Evolutionary conservation across 2,329 filamentous ascomycete genomes (phyloP), one percentile per base, ranked within the genome.

Genomic region (Pseudocercospora vitis): DNA sequence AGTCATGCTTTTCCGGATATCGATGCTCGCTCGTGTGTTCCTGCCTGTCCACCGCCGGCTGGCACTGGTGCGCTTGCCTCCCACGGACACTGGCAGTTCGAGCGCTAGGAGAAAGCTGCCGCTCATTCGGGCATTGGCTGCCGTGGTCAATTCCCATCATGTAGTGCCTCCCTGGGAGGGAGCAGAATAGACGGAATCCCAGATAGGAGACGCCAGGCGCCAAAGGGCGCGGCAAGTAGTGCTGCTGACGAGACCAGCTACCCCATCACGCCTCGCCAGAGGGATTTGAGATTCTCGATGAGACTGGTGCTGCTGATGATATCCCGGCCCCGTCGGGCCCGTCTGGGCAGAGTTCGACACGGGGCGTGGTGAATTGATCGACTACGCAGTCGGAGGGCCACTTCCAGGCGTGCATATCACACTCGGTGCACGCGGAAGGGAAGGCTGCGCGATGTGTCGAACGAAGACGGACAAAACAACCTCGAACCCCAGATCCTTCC

Each of bases 81-180:
- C 45, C 44, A 45, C 46, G 52, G 48, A 39, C 48, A 52, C 57
- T 50, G 51, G 37, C 14, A 48, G 48, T 23, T 53, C 42, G 14
- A 23, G 39, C 55, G 57, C 59, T 61, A 61, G 59, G 59, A 61
- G 55, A 58, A 57, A 42, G 47, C 28, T 42, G 52, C 59, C 59
- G 59, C 49, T 49, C 23, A 44, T 28, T n/a, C 50, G 50, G 21
- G 57, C 52, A 61, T 33, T 61, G 56, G 59, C 54, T 53, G 52
- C 42, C 26, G 42, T 23, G 37, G 23, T 39, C 21, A 24, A 39
- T n/a, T n/a, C n/a, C n/a, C n/a, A n/a, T n/a, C n/a, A 29, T 24
- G 19, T 40, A 31, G 39, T 49, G 49, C 31, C n/a, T 32, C 31
- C 16, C 32, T 37, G 31, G 33, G n/a, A n/a, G n/a, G n/a, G 40